Percentiles rank a stretch among this genome's conserved stretches.
Conservation (phyloP, 352 stramenopile species). For the Phytophthora pluvialis region DNA sequence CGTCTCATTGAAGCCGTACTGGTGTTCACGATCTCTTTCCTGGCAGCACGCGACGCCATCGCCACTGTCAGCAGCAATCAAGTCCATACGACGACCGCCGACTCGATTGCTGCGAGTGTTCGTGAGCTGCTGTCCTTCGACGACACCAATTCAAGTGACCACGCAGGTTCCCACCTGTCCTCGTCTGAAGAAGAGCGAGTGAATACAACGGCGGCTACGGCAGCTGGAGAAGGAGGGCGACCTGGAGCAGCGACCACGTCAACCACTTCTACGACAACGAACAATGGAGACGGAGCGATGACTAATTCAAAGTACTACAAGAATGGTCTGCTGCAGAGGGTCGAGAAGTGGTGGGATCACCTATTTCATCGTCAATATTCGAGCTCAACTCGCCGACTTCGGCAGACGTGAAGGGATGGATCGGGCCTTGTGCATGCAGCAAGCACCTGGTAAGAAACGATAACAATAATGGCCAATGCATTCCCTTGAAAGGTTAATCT, state of each 20-base stretch:
- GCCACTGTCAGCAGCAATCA: background rate
- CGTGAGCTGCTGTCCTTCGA: background rate
- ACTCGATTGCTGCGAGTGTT: background rate
- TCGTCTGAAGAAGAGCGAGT: slow-evolving; percentile 15
- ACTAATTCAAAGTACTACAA: slow-evolving; percentile 27
- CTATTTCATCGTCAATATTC: slow-evolving; percentile 5
- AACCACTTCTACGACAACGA: slow-evolving; percentile 4
- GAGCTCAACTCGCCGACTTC: slow-evolving; percentile 10
- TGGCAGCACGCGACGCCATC: background rate
- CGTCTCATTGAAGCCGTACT: slow-evolving; percentile 8
- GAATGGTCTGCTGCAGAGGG: slow-evolving; percentile 16
- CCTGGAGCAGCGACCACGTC: background rate
- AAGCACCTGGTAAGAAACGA: too few species aligned
- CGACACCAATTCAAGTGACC: too few species aligned
- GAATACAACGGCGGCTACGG: too few species aligned
- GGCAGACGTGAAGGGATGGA: slow-evolving; percentile 5
- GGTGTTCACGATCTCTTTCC: slow-evolving; percentile 3
- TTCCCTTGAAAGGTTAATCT: too few species aligned
- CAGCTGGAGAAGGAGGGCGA: too few species aligned
- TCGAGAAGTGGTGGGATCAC: slow-evolving; percentile 6
- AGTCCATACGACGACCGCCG: background rate
- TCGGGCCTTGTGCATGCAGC: too few species aligned
- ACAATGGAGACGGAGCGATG: slow-evolving; percentile 14
- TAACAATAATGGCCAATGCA: too few species aligned
- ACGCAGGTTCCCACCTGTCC: background rate